Conservation (phyloP, 768 basidiomycete genomes). For the Phylloporus scabripes region DNA sequence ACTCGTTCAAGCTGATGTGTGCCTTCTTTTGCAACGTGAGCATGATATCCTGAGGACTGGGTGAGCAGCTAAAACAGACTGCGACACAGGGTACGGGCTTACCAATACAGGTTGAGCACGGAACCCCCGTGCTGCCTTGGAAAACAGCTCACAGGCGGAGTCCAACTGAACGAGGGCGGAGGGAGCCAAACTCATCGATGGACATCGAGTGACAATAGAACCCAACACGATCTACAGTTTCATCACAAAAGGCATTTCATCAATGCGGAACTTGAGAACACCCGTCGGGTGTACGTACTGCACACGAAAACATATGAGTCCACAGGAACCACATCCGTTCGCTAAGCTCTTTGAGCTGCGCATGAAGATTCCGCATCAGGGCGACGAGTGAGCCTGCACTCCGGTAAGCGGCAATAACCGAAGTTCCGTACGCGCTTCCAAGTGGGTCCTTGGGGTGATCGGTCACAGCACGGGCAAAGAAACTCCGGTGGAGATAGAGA, state of each 20-base stretch:
- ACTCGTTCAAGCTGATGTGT: slow-evolving; percentile 58
- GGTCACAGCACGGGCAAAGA: slow-evolving; percentile 67
- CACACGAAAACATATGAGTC: slow-evolving; percentile 52
- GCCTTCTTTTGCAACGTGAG: slow-evolving; percentile 58
- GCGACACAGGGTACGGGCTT: slow-evolving; percentile 15
- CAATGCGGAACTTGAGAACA: slow-evolving; percentile 3
- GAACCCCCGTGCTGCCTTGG: slow-evolving; percentile 63
- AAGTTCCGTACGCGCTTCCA: slow-evolving; percentile 66
- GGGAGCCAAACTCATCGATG: slow-evolving; percentile 72
- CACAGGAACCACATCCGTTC: slow-evolving; percentile 58
- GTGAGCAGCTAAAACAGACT: slow-evolving; percentile 10
- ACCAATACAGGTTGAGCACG: slow-evolving; percentile 62
- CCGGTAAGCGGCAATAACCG: slow-evolving; percentile 69
- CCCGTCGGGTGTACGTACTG: slow-evolving; percentile 38
- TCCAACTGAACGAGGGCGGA: slow-evolving; percentile 70
- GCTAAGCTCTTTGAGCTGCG: slow-evolving; percentile 56
- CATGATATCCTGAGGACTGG: slow-evolving; percentile 51
- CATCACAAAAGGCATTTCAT: slow-evolving; percentile 8
- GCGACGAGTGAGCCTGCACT: slow-evolving; percentile 68
- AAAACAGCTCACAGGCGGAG: slow-evolving; percentile 68
- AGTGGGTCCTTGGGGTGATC: slow-evolving; percentile 72
- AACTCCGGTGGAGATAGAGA: slow-evolving; percentile 66
- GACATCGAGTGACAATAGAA: slow-evolving; percentile 72
- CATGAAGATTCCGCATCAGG: slow-evolving; percentile 62
- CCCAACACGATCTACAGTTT: slow-evolving; percentile 54